phyloP scores from a whole-genome alignment of 2,329 filamentous ascomycete species.

The Clonostachys rosea region DNA sequence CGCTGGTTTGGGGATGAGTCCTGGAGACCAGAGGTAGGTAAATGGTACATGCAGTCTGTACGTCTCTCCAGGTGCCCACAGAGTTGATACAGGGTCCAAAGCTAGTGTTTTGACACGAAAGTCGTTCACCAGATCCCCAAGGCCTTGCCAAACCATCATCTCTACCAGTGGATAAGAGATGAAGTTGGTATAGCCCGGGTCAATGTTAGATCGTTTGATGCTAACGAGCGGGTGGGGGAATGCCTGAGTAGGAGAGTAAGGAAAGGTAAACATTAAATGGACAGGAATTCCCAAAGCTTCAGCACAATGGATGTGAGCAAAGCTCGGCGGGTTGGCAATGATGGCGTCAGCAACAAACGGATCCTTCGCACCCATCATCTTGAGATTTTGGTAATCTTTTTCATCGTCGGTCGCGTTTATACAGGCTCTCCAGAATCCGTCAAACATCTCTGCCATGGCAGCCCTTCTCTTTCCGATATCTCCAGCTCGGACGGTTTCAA shows the following conservation, averaged over 20 bases:
- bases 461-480: slow-evolving; percentile 65
- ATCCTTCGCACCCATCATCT: slow-evolving; percentile 58
- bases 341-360: slow-evolving; percentile 74
- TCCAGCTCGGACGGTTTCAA: slow-evolving; percentile 68
- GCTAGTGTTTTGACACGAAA: slow-evolving; percentile 66
- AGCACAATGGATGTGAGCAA: slow-evolving; percentile 75
- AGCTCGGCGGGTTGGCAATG: slow-evolving; percentile 77
- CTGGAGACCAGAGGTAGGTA: slow-evolving; percentile 69
- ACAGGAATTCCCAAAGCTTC: slow-evolving; percentile 73
- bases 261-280: slow-evolving; percentile 87
- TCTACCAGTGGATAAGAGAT: slow-evolving; percentile 78
- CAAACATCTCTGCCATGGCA: slow-evolving; percentile 77
- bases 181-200: slow-evolving; percentile 71
- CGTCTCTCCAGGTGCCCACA: slow-evolving; percentile 72
- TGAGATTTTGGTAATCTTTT: slow-evolving; percentile 52
- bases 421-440: slow-evolving; percentile 78
- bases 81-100: slow-evolving; percentile 68
- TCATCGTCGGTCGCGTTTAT: slow-evolving; percentile 66
- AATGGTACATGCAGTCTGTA: slow-evolving; percentile 72
- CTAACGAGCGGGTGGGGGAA: slow-evolving; percentile 77
- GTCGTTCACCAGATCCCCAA: slow-evolving; percentile 73
- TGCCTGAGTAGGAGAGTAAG: slow-evolving; percentile 68
- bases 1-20: slow-evolving; percentile 59
- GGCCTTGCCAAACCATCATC: slow-evolving; percentile 87
- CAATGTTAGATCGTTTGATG: slow-evolving; percentile 68